Conservation (phyloP, 805 yeast species). For the Monosporozyma siamensis region DNA sequence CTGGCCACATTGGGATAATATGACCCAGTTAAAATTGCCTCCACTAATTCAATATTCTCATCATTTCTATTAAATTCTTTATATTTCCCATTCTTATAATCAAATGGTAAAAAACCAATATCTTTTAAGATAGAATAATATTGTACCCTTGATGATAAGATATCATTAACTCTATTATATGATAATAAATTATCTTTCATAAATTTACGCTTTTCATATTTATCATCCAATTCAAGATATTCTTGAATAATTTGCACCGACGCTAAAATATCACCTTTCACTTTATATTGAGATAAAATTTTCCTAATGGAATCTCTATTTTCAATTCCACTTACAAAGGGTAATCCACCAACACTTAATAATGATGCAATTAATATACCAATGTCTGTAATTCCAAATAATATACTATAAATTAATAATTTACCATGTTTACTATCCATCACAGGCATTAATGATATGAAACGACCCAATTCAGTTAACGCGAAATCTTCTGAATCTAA, state of each 20-base stretch:
- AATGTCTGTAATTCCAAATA: constrained; percentile 71
- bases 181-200: constrained; percentile 55
- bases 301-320: constrained; percentile 53
- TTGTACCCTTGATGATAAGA: constrained; percentile 61
- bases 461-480: constrained; percentile 71
- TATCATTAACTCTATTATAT: constrained; percentile 55
- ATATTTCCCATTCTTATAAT: constrained; percentile 31
- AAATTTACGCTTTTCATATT: constrained; percentile 32
- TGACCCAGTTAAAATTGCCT: constrained; percentile 69
- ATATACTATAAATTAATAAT: constrained; percentile 64
- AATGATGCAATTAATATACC: constrained; percentile 78
- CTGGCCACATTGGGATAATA: constrained; percentile 76
- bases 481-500: constrained; percentile 35
- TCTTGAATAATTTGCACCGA: constrained; percentile 48
- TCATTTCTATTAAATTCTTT: constrained; percentile 42
- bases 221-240: constrained; percentile 33
- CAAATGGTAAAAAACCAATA: constrained; percentile 61
- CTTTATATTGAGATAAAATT: constrained; percentile 26
- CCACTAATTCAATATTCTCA: constrained; percentile 41
- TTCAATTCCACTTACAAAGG: constrained; percentile 57
- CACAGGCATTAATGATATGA: constrained; percentile 72
- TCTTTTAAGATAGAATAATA: constrained; percentile 64
- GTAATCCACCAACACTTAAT: constrained; percentile 55
- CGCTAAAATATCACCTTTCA: constrained; percentile 67
- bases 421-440: constrained; percentile 80